Conservation (phyloP, 2,329 filamentous ascomycete genomes). For the Penicillium sp. region DNA sequence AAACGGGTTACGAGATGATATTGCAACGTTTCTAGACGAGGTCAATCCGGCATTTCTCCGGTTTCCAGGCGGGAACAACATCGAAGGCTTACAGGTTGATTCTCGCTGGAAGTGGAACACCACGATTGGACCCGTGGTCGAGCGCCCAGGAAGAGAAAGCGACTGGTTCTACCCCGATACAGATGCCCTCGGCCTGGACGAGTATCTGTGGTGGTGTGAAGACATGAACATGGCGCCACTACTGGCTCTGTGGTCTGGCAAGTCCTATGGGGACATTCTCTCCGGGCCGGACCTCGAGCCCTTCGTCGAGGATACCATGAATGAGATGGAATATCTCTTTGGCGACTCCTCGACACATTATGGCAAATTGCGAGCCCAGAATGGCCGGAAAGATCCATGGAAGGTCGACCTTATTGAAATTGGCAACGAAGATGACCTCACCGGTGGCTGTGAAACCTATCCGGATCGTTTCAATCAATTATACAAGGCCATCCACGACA, state of each 20-base stretch:
- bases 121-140: constrained; percentile 41
- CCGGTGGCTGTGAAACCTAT: constrained; percentile 51
- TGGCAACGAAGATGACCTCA: constrained; percentile 65
- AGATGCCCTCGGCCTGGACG: constrained; percentile 58
- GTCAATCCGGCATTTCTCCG: constrained; percentile 60
- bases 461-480: constrained; percentile 58
- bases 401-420: constrained; percentile 60
- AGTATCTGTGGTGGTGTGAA: constrained; percentile 61
- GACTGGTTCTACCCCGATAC: constrained; percentile 62
- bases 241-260: constrained; percentile 58
- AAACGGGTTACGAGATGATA: constrained; percentile 58
- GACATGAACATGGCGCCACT: constrained; percentile 59
- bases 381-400: constrained; percentile 61
- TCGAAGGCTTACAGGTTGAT: constrained; percentile 38
- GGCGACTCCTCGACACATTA: constrained; percentile 54
- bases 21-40: constrained; percentile 53
- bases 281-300: constrained; percentile 51
- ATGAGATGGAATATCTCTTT: constrained; percentile 63
- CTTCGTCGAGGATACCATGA: constrained; percentile 59
- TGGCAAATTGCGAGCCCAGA: constrained; percentile 55
- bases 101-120: constrained; percentile 42
- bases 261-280: constrained; percentile 51
- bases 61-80: constrained; percentile 64
- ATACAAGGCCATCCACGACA: constrained; percentile 54
- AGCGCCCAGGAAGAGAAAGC: constrained; percentile 54